Conservation (phyloP, 2,329 filamentous ascomycete genomes). For the Alternaria triticina region DNA sequence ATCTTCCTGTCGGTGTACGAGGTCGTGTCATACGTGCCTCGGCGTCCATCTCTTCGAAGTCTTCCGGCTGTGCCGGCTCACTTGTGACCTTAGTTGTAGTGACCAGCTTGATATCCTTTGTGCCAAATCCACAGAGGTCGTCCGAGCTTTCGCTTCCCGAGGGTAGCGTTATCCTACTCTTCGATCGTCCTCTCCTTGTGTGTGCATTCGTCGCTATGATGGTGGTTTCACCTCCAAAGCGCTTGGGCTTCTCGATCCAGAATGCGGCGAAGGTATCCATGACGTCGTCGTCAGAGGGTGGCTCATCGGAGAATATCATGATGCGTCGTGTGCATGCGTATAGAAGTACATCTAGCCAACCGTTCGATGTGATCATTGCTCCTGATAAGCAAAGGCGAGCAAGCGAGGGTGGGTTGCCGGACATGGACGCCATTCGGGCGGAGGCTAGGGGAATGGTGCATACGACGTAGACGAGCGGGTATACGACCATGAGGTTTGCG, state of each 20-base stretch:
- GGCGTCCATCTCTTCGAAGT: slow-evolving; percentile 43
- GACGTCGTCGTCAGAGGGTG: slow-evolving; percentile 43
- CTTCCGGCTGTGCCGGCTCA: slow-evolving; percentile 41
- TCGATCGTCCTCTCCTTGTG: slow-evolving; percentile 9
- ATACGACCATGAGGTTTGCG: slow-evolving; percentile 67
- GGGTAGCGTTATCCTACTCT: slow-evolving; percentile 23
- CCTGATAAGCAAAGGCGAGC: slow-evolving; percentile 60
- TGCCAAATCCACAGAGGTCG: slow-evolving; percentile 29
- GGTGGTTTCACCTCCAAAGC: slow-evolving; percentile 55
- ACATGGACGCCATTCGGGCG: slow-evolving; percentile 69
- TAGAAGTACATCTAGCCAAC: slow-evolving; percentile 64
- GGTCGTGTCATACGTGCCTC: slow-evolving; percentile 32
- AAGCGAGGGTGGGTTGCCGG: slow-evolving; percentile 54
- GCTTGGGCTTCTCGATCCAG: slow-evolving; percentile 40
- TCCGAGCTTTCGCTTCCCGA: slow-evolving; percentile 32
- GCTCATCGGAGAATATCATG: slow-evolving; percentile 60
- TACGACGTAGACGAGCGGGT: slow-evolving; percentile 72
- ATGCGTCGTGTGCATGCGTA: slow-evolving; percentile 65
- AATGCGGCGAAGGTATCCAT: slow-evolving; percentile 47
- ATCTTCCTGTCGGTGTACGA: slow-evolving; percentile 35
- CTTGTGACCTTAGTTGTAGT: slow-evolving; percentile 43
- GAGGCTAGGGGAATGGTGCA: slow-evolving; percentile 71
- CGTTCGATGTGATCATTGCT: slow-evolving; percentile 64
- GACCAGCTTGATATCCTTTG: slow-evolving; percentile 44
- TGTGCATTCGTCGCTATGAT: slow-evolving; percentile 42